phyloP scores from a whole-genome alignment of 208 protist species.

The Vickermania ingenoplastis region DNA sequence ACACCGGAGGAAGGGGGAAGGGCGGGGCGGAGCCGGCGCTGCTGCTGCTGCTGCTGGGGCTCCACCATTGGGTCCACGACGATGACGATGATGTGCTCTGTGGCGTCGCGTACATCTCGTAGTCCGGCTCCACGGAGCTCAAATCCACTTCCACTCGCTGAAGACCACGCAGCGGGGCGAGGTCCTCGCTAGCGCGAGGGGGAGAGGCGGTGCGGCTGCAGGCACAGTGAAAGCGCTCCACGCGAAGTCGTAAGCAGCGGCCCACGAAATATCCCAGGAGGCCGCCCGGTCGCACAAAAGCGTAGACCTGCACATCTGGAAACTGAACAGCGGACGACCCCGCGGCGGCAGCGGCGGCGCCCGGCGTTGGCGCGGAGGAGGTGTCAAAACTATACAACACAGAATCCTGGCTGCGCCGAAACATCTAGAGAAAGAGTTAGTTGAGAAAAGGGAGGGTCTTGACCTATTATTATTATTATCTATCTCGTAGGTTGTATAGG shows the following conservation, averaged over 20 bases:
- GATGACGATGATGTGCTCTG: neutral
- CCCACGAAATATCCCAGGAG: neutral
- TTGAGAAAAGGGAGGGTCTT: too few species aligned
- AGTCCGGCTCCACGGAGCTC: neutral
- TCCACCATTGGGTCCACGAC: neutral
- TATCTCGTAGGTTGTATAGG: too few species aligned
- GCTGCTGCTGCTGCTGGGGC: neutral
- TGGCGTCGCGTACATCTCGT: neutral
- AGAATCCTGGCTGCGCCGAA: too few species aligned
- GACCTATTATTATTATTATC: too few species aligned
- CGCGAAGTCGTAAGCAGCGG: neutral
- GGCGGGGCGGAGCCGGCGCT: neutral
- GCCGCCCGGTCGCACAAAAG: neutral
- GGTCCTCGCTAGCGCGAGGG: too few species aligned
- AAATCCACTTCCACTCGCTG: neutral
- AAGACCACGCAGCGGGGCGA: neutral
- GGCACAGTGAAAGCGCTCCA: neutral
- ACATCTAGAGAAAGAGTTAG: too few species aligned
- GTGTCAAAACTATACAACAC: too few species aligned
- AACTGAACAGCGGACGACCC: too few species aligned
- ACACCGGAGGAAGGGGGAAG: neutral
- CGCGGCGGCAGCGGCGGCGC: too few species aligned
- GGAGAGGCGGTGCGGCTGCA: too few species aligned
- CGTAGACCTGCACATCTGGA: neutral
- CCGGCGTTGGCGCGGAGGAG: too few species aligned